Evolutionary conservation across 345 rosid species (phyloP).

Genomic region (Eucalyptus erythrocorys): DNA sequence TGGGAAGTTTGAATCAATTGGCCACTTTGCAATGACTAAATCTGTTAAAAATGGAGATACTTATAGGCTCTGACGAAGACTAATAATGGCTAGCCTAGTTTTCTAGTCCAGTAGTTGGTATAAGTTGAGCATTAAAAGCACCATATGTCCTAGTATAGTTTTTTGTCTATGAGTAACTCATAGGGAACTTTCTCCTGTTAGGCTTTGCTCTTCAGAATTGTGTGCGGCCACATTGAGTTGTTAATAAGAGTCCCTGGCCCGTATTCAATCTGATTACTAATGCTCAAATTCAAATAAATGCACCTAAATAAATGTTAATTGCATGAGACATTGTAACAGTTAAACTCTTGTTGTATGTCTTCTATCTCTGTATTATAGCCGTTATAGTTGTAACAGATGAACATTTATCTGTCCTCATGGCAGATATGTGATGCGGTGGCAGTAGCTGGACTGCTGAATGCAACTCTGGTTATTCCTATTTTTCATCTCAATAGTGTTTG

Average conservation of each 20-base stretch:
- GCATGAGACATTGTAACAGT: background rate
- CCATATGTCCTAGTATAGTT: background rate
- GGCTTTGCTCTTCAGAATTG: background rate
- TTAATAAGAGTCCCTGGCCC: background rate
- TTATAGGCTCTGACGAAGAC: background rate
- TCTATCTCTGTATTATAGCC: background rate
- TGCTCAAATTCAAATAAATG: background rate
- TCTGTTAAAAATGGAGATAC: background rate
- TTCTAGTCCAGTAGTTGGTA: background rate
- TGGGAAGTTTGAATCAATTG: background rate
- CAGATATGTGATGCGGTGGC: slow-evolving; percentile 99
- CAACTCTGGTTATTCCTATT: slow-evolving; percentile 89
- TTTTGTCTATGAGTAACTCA: background rate
- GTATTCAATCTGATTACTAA: background rate
- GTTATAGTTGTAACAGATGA: background rate
- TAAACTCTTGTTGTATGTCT: background rate
- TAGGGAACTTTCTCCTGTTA: background rate
- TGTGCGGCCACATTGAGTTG: background rate
- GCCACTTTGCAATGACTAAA: background rate
- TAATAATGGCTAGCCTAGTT: background rate
- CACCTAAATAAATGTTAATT: background rate
- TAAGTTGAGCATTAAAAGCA: background rate
- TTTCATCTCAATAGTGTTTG: slow-evolving; percentile 96
- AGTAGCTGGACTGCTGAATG: slow-evolving; percentile 90
- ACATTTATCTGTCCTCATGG: background rate